Evolutionary conservation across 345 rosid genomes (phyloP).

Genomic region (Sapria himalayana): DNA sequence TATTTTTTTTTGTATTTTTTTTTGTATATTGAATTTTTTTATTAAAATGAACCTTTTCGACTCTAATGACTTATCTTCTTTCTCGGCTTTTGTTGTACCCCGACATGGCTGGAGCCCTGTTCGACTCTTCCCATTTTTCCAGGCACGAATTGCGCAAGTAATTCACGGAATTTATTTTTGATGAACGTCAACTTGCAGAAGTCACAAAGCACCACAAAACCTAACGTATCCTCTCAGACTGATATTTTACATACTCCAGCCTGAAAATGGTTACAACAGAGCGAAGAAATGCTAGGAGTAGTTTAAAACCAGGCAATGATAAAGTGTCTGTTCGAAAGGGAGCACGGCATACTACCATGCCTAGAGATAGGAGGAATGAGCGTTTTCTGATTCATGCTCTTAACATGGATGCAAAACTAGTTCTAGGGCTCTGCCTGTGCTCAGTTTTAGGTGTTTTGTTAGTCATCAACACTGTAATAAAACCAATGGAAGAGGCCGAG

Average conservation of each 20-base stretch:
- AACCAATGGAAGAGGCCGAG: slow-evolving; percentile 13
- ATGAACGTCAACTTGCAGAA: too few species aligned
- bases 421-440: slow-evolving; percentile 17
- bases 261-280: slow-evolving; percentile 38
- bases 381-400: slow-evolving; percentile 15
- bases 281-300: slow-evolving; percentile 36
- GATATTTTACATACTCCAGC: background rate
- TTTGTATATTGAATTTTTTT: too few species aligned
- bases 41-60: too few species aligned
- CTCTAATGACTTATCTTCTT: too few species aligned
- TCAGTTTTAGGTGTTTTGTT: slow-evolving; percentile 16
- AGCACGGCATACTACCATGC: slow-evolving; percentile 12
- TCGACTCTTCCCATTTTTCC: too few species aligned
- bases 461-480: slow-evolving; percentile 17
- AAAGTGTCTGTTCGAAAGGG: slow-evolving; percentile 10
- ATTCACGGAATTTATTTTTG: too few species aligned
- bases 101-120: too few species aligned
- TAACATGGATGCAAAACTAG: slow-evolving; percentile 16
- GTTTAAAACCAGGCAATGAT: slow-evolving; percentile 21
- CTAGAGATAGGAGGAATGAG: slow-evolving; percentile 12
- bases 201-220: too few species aligned
- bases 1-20: too few species aligned
- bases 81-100: too few species aligned
- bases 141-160: too few species aligned
- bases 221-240: too few species aligned